These are phyloP conservation scores for Lactarius trivialis DNA, from an alignment of 768 basidiomycete species.

Conservation along the genomic window DNA sequence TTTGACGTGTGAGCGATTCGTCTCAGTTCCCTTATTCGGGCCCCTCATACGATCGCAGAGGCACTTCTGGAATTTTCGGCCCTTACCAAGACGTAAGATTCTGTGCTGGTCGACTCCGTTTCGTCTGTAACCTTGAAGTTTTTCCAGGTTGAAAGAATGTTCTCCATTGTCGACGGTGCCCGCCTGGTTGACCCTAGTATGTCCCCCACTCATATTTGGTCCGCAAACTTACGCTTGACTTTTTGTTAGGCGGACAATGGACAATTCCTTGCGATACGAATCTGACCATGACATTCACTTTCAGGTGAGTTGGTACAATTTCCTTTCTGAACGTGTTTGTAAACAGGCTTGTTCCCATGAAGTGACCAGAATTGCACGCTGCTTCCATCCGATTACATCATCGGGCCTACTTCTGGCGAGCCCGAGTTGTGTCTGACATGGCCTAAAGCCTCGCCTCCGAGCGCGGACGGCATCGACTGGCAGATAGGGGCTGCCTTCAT, in stretches of 20 bases:
- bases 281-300: constrained; percentile 54
- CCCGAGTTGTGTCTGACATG: constrained; percentile 67
- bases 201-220: constrained; percentile 20
- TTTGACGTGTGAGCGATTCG: constrained; percentile 57
- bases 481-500: constrained; percentile 68
- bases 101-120: not conserved
- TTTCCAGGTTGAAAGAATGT: constrained; percentile 59
- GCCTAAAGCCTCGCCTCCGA: constrained; percentile 62
- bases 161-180: constrained; percentile 49
- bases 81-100: constrained; percentile 66
- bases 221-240: not conserved
- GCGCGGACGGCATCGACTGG: constrained; percentile 75
- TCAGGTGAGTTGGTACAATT: constrained; percentile 46
- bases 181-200: constrained; percentile 61
- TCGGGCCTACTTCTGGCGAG: constrained; percentile 59
- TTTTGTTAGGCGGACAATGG: constrained; percentile 55
- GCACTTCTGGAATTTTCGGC: constrained; percentile 64
- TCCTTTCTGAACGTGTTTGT: not conserved
- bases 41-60: constrained; percentile 35
- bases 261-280: constrained; percentile 63
- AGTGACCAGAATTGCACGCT: constrained; percentile 51
- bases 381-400: constrained; percentile 70
- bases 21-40: not conserved
- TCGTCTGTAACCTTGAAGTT: not conserved
- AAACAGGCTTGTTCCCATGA: not conserved